Conservation (phyloP, 371 early-diverging fungal species). For the Zychaea mexicana region DNA sequence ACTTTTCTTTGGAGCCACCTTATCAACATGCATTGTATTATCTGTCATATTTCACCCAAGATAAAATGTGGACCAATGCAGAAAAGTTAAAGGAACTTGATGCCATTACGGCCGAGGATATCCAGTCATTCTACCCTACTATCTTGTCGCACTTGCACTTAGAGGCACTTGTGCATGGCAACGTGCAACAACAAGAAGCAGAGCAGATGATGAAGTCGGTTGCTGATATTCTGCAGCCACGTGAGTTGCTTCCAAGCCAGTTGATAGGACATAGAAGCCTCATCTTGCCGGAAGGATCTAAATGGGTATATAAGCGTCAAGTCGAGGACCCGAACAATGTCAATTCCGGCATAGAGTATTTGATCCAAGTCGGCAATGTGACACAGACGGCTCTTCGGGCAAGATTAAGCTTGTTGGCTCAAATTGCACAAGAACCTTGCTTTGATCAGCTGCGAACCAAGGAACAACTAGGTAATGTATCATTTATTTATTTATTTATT, state of each 20-base stretch:
- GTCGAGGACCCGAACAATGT: constrained; percentile 80
- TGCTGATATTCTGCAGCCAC: constrained; percentile 56
- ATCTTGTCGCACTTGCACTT: constrained; percentile 71
- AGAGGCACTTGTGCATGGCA: constrained; percentile 87
- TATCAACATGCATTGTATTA: constrained; percentile 81
- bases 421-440: constrained; percentile 85
- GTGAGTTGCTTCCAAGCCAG: constrained; percentile 63
- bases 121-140: constrained; percentile 73
- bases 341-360: constrained; percentile 88
- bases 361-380: constrained; percentile 67
- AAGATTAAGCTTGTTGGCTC: constrained; percentile 69
- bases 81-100: constrained; percentile 70
- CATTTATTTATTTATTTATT: too few species aligned
- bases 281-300: constrained; percentile 61
- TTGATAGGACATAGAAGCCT: constrained; percentile 64
- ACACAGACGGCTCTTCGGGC: constrained; percentile 62
- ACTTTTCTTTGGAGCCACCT: constrained; percentile 74
- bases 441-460: constrained; percentile 94
- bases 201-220: constrained; percentile 59
- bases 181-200: constrained; percentile 69
- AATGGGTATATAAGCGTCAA: constrained; percentile 63
- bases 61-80: constrained; percentile 79
- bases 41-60: constrained; percentile 74
- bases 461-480: constrained; percentile 70
- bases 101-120: constrained; percentile 67